Percentiles rank a stretch among this genome's conserved stretches.
Conservation (phyloP, 2,329 filamentous ascomycete genomes). For the Fusarium chaquense region DNA sequence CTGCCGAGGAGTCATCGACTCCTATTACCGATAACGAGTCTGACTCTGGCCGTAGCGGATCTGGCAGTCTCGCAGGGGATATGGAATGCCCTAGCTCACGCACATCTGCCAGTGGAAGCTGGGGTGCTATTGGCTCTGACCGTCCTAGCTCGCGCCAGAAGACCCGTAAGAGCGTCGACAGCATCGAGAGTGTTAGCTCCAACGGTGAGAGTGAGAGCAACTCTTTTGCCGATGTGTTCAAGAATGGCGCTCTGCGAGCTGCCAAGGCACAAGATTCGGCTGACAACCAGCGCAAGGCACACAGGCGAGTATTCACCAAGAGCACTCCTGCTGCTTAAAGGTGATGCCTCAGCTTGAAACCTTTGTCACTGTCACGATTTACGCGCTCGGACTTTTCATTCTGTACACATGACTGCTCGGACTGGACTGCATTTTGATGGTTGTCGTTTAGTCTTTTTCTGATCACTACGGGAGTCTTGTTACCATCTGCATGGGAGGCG, state of each 20-base stretch:
- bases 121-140: slow-evolving; percentile 88
- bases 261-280: slow-evolving; percentile 66
- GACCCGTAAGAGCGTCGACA: slow-evolving; percentile 71
- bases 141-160: slow-evolving; percentile 79
- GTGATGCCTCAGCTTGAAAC: slow-evolving; percentile 41
- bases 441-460: slow-evolving; percentile 46
- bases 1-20: slow-evolving; percentile 73
- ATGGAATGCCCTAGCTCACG: slow-evolving; percentile 78
- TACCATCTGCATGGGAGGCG: slow-evolving; percentile 41
- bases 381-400: slow-evolving; percentile 53
- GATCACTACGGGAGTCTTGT: slow-evolving; percentile 45
- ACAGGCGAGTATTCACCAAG: slow-evolving; percentile 87
- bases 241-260: slow-evolving; percentile 66
- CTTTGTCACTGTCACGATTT: slow-evolving; percentile 52
- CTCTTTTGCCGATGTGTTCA: slow-evolving; percentile 76
- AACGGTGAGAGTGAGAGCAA: slow-evolving; percentile 63
- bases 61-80: slow-evolving; percentile 83
- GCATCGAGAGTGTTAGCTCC: slow-evolving; percentile 69
- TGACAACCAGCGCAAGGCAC: slow-evolving; percentile 80
- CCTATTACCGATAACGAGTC: slow-evolving; percentile 80
- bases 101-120: slow-evolving; percentile 77
- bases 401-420: slow-evolving; percentile 54
- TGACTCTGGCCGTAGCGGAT: slow-evolving; percentile 77
- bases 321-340: slow-evolving; percentile 43
- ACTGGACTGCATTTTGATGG: slow-evolving; percentile 51